These are phyloP conservation scores for Liriodendron chinense DNA, from an alignment of 164 flowering plant species.

Conservation along the genomic window DNA sequence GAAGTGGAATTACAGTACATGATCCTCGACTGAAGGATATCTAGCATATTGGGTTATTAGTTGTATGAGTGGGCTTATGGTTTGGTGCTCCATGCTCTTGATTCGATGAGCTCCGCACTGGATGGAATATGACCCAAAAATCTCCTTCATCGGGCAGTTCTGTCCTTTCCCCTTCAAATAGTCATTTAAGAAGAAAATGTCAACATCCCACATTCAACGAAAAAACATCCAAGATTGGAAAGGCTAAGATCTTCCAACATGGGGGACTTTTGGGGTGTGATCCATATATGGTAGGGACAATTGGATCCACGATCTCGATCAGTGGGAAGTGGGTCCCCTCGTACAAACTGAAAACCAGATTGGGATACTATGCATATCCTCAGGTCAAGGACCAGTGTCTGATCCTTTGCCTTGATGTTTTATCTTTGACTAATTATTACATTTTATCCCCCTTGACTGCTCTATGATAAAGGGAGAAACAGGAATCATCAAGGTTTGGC, in stretches of 20 bases:
- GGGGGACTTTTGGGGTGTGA: not conserved
- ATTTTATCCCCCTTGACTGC: conserved; percentile 10
- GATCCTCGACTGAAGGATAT: not conserved
- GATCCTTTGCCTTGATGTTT: not conserved
- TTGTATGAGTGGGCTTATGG: not conserved
- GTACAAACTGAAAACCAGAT: not conserved
- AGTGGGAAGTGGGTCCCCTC: not conserved
- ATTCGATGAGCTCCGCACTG: not conserved
- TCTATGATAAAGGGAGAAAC: conserved; percentile 66
- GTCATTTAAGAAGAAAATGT: not conserved
- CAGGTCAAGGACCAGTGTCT: not conserved
- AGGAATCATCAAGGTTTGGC: conserved; percentile 97
- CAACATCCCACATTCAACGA: not conserved
- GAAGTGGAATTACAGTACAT: not conserved
- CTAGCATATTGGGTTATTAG: not conserved
- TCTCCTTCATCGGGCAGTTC: not conserved
- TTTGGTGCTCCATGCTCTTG: not conserved
- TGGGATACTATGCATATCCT: not conserved
- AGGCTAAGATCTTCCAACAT: not conserved
- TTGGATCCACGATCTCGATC: no score
- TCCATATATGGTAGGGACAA: not conserved
- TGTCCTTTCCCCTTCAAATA: not conserved
- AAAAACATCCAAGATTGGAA: no score
- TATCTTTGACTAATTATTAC: not conserved
- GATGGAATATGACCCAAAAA: not conserved